Evolutionary conservation across 176 grass and related monocot species (phyloP), one percentile per base, ranked within the genome.

Genomic region (Rhynchospora tenuis): DNA sequence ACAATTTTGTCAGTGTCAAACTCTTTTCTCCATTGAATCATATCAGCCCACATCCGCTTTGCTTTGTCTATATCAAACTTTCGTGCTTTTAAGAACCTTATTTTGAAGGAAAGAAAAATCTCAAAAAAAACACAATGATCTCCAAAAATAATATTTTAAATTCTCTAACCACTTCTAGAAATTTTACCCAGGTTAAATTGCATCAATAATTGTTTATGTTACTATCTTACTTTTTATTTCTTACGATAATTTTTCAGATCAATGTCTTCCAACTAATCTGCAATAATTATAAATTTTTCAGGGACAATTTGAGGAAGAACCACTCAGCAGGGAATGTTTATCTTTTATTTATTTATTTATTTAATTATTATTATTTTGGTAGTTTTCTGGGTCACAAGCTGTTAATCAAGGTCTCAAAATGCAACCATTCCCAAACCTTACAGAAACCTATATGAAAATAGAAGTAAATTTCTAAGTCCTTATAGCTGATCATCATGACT

Each of bases 11-110:
- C 92, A 28, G 90, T 57, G 51, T 90, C 92, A 43, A 94, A 97
- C 56, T 94, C 94, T 83, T 89, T 94, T 50, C 94, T 89, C 94
- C 92, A 97, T 1, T 89, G 80, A 29, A 97, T 85, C 94, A 94
- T 97, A 65, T 97, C 90, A 20, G 83, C 33, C 94, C 94, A 97
- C 94, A 97, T 97, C 87, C 90, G 88, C 88, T 97, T 97, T 10
- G 86, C 87, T 85, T 94, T 97, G 15, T 97, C 88, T 81, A 97
- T 89, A 83, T 97, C 94, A 76, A 97, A 97, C 82, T 97, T 97
- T 69, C 94, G 80, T 19, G 94, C 94, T 59, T 60, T 83, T 26
- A 94, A 88, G 89, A 94, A 94, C 3, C 92, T 84, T 77, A 76
- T 76, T 29, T 76, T 55, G 48, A 56, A 56, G 13, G 42, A 46